These are phyloP conservation scores for Mycosarcoma mackinlayi DNA, from an alignment of 1,284 basidiomycete species.

Conservation along the genomic window DNA sequence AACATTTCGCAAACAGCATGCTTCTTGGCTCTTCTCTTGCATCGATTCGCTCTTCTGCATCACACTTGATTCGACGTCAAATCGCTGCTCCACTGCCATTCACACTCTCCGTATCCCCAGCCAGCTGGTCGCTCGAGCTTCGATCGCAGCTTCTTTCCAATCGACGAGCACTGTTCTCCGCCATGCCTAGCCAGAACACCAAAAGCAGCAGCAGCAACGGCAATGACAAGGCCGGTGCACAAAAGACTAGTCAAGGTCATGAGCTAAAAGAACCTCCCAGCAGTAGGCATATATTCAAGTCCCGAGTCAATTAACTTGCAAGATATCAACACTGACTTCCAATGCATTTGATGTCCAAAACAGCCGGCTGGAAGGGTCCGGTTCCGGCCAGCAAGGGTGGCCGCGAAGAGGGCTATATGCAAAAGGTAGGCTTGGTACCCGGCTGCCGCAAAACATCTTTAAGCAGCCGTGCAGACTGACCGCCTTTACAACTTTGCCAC, in stretches of 20 bases:
- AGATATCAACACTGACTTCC: neutral
- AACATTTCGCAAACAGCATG: neutral
- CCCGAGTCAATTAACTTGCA: no score
- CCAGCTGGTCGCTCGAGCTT: no score
- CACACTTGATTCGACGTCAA: neutral
- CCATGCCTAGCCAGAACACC: conserved; percentile 20
- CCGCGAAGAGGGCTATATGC: conserved; percentile 35
- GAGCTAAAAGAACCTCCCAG: conserved; percentile 25
- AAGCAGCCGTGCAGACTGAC: neutral
- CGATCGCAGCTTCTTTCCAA: neutral
- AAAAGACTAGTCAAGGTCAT: conserved; percentile 27
- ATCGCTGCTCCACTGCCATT: conserved; percentile 1
- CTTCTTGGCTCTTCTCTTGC: conserved; percentile 1
- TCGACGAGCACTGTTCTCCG: neutral
- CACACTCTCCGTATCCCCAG: no score
- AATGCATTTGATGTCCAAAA: neutral
- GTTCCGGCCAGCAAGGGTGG: conserved; percentile 39
- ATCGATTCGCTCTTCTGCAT: neutral
- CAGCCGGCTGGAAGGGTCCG: conserved; percentile 47
- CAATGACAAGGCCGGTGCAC: conserved; percentile 1
- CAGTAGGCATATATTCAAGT: conserved; percentile 10
- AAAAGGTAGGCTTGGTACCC: conserved; percentile 28
- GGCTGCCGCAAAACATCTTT: neutral
- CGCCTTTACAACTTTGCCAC: neutral
- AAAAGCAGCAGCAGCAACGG: neutral